Evolutionary conservation across 495 filamentous ascomycete species (phyloP).

Genomic region (Letharia lupina): DNA sequence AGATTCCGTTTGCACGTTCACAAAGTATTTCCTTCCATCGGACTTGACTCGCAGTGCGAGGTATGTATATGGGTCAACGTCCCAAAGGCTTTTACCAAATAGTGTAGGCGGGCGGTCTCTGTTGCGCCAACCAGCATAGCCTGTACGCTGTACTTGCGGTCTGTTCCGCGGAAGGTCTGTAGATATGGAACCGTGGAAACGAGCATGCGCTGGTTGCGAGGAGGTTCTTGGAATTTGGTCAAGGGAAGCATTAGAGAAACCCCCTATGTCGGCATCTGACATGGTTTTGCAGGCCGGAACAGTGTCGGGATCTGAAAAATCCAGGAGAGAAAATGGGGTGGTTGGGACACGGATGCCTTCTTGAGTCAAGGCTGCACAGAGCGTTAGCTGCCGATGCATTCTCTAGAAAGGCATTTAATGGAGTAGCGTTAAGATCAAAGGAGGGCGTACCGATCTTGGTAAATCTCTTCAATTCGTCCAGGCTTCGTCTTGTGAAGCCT

Average conservation of each 20-base stretch:
- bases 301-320: slow-evolving; percentile 55
- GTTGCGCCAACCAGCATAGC: slow-evolving; percentile 87
- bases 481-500: slow-evolving; percentile 54
- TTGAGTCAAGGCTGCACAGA: slow-evolving; percentile 38
- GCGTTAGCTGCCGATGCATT: not conserved
- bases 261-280: slow-evolving; percentile 79
- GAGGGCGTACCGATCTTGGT: slow-evolving; percentile 45
- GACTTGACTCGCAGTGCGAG: slow-evolving; percentile 84
- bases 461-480: slow-evolving; percentile 56
- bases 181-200: slow-evolving; percentile 83
- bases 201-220: slow-evolving; percentile 48
- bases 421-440: not conserved
- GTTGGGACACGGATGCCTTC: slow-evolving; percentile 43
- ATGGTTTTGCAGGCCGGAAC: slow-evolving; percentile 68
- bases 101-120: slow-evolving; percentile 48
- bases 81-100: slow-evolving; percentile 76
- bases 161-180: slow-evolving; percentile 70
- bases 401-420: not conserved
- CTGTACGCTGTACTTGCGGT: slow-evolving; percentile 59
- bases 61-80: slow-evolving; percentile 81
- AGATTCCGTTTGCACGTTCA: slow-evolving; percentile 92
- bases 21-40: slow-evolving; percentile 84
- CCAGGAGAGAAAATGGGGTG: slow-evolving; percentile 40
- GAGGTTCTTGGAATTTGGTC: slow-evolving; percentile 50
- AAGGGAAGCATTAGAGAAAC: slow-evolving; percentile 64